Conservation (phyloP, 2,329 filamentous ascomycete species). For the Microdochium bolleyi region DNA sequence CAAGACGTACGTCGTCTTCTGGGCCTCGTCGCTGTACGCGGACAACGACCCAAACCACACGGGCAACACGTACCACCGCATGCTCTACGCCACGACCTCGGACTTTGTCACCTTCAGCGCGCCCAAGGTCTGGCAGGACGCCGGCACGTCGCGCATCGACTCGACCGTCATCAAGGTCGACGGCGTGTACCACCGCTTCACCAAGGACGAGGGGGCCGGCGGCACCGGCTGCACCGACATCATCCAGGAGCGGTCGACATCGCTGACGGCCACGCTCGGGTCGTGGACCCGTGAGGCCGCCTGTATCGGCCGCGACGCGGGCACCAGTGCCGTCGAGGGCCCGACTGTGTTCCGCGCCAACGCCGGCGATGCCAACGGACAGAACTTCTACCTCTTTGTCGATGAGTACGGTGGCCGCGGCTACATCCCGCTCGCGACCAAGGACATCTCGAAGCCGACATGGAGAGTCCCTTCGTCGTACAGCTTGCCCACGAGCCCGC, state of each 20-base stretch:
- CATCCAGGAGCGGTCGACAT: conserved; percentile 39
- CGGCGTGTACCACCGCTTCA: conserved; percentile 40
- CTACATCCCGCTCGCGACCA: conserved; percentile 44
- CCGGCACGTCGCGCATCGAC: conserved; percentile 41
- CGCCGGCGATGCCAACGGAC: conserved; percentile 35
- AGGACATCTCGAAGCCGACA: conserved; percentile 35
- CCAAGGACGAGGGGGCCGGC: conserved; percentile 42
- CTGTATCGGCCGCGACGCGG: conserved; percentile 43
- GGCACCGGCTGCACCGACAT: conserved; percentile 44
- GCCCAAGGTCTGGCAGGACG: conserved; percentile 41
- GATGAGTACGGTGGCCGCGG: conserved; percentile 43
- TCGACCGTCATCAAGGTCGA: conserved; percentile 38
- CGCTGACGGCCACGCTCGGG: conserved; percentile 28
- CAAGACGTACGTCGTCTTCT: conserved; percentile 35
- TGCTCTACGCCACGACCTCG: conserved; percentile 41
- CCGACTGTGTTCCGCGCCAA: conserved; percentile 45
- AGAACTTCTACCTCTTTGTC: conserved; percentile 47
- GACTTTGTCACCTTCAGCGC: conserved; percentile 42
- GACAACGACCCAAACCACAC: conserved; percentile 30
- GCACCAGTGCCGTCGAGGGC: conserved; percentile 39
- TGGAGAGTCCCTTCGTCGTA: conserved; percentile 39
- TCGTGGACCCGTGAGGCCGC: conserved; percentile 34
- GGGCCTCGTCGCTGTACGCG: conserved; percentile 36
- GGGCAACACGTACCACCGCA: conserved; percentile 37
- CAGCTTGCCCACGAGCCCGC: conserved; percentile 37